Percentiles rank a stretch among this genome's conserved stretches.
phyloP scores from a whole-genome alignment of 305 asterid species.

The Solanum hybrid region DNA sequence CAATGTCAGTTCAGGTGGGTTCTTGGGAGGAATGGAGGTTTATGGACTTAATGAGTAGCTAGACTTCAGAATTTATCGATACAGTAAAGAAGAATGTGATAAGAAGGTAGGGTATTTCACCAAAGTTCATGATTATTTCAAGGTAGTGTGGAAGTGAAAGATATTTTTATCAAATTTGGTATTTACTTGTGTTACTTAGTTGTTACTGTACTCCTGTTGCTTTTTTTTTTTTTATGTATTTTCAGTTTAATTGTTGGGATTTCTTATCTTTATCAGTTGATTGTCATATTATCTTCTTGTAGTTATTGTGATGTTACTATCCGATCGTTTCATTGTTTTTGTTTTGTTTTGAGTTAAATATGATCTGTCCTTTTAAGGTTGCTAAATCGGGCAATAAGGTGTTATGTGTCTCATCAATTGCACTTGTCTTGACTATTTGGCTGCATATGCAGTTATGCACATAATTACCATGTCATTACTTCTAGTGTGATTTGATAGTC shows the following conservation, averaged over 20 bases:
- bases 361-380: neutral
- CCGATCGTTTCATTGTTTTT: neutral
- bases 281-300: neutral
- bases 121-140: neutral
- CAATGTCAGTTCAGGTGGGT: conserved; percentile 1
- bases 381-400: neutral
- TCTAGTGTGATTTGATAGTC: neutral
- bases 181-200: neutral
- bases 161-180: neutral
- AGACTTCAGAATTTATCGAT: neutral
- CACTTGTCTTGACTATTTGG: neutral
- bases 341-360: neutral
- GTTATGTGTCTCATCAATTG: neutral
- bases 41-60: neutral
- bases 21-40: neutral
- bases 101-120: neutral
- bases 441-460: neutral
- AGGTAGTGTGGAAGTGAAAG: neutral
- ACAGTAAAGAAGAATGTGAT: neutral
- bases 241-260: neutral
- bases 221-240: too few species aligned
- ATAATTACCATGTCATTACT: neutral
- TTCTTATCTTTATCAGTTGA: neutral
- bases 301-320: neutral
- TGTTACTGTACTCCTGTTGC: neutral